Conservation (phyloP, 2,329 filamentous ascomycete genomes). For the Paracamarosporium sp. region DNA sequence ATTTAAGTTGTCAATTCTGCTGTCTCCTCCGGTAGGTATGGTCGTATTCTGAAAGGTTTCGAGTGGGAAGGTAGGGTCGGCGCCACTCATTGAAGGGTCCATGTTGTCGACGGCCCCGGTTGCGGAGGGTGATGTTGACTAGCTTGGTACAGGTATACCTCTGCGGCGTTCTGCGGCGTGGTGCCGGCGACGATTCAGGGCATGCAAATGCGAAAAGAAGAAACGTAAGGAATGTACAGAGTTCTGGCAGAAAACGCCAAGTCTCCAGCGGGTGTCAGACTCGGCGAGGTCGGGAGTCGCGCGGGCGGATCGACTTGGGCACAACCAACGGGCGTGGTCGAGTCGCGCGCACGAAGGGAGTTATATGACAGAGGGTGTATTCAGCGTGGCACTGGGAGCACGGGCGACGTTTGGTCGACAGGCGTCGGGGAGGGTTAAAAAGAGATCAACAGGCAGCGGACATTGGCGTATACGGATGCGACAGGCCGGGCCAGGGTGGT, state of each 20-base stretch:
- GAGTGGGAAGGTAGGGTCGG: constrained; percentile 41
- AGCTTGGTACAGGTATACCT: neutral
- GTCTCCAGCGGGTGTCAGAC: constrained; percentile 18
- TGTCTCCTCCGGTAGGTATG: constrained; percentile 68
- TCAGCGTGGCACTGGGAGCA: neutral
- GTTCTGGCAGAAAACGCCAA: constrained; percentile 24
- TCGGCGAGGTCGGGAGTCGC: constrained; percentile 7
- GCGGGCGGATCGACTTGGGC: too few species aligned
- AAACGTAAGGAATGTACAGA: constrained; percentile 28
- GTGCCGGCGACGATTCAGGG: neutral
- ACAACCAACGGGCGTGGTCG: neutral
- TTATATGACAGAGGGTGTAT: neutral
- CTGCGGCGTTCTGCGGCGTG: neutral
- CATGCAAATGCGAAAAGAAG: constrained; percentile 9
- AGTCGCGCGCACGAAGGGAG: neutral
- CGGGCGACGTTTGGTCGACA: neutral
- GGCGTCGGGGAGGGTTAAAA: neutral
- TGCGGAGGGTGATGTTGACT: neutral
- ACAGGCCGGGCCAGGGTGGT: neutral
- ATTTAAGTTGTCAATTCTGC: constrained; percentile 76
- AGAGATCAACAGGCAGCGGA: constrained; percentile 7
- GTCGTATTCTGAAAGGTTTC: constrained; percentile 63
- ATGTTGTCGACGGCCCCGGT: constrained; percentile 17
- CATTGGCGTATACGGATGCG: constrained; percentile 3
- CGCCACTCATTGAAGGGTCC: constrained; percentile 25